phyloP scores from a whole-genome alignment of 495 filamentous ascomycete species.

The Trichoderma asperelloides region DNA sequence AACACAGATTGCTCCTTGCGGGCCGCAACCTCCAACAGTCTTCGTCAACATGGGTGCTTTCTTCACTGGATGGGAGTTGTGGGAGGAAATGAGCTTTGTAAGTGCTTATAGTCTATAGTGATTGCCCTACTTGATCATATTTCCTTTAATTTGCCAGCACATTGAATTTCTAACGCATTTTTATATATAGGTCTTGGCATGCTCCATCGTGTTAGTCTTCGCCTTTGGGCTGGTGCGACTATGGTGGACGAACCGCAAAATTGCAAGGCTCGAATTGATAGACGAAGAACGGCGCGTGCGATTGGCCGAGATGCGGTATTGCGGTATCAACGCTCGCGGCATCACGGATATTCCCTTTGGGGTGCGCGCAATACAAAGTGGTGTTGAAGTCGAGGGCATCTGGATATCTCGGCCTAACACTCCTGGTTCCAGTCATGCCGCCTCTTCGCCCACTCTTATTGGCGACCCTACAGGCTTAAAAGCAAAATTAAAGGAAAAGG shows the following conservation, averaged over 20 bases:
- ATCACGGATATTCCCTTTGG: conserved; percentile 74
- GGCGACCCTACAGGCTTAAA: conserved; percentile 16
- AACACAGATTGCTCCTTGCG: neutral
- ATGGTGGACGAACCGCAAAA: conserved; percentile 52
- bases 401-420: conserved; percentile 59
- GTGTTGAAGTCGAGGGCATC: conserved; percentile 78
- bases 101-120: conserved; percentile 23
- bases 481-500: conserved; percentile 15
- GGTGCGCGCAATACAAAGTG: conserved; percentile 77
- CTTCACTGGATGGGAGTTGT: conserved; percentile 70
- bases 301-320: conserved; percentile 44
- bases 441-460: conserved; percentile 25
- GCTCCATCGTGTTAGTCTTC: conserved; percentile 43
- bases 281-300: conserved; percentile 56
- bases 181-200: conserved; percentile 30
- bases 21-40: neutral
- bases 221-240: conserved; percentile 45
- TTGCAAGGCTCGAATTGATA: conserved; percentile 54
- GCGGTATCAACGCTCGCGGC: conserved; percentile 32
- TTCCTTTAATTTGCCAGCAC: neutral
- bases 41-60: conserved; percentile 35
- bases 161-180: conserved; percentile 11
- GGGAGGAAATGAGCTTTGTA: conserved; percentile 90
- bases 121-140: neutral
- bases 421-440: conserved; percentile 18